Percentiles rank a stretch among this genome's conserved stretches.
Conservation (phyloP, 1,284 basidiomycete species). For the Mycosarcoma maydis region DNA sequence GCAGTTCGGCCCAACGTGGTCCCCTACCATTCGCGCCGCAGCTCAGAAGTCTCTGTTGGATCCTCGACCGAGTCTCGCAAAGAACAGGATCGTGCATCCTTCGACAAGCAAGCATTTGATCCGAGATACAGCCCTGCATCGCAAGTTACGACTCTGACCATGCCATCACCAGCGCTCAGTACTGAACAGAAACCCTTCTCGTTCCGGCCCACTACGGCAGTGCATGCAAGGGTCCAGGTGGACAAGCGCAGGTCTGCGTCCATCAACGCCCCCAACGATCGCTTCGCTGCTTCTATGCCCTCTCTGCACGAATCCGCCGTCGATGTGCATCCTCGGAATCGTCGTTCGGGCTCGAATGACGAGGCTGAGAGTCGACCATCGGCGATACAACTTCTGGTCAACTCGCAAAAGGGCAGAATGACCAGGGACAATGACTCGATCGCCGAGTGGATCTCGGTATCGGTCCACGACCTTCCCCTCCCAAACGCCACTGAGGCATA, state of each 20-base stretch:
- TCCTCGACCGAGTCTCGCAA: slow-evolving; percentile 27
- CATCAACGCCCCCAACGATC: slow-evolving; percentile 7
- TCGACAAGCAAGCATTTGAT: slow-evolving; percentile 23
- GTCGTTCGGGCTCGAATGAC: slow-evolving; percentile 2
- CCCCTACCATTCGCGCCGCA: slow-evolving; percentile 36
- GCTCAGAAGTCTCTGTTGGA: slow-evolving; percentile 22
- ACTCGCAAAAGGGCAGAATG: slow-evolving; percentile 36
- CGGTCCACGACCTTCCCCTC: slow-evolving; percentile 33
- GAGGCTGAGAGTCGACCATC: slow-evolving; percentile 16
- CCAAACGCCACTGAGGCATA: slow-evolving; percentile 14
- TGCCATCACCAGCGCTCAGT: slow-evolving; percentile 33
- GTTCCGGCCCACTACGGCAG: neutral
- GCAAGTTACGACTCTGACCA: slow-evolving; percentile 36
- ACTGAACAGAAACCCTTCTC: slow-evolving; percentile 7
- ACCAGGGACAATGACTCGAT: slow-evolving; percentile 40
- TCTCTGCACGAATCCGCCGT: slow-evolving; percentile 7
- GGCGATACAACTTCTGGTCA: slow-evolving; percentile 24
- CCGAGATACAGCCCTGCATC: slow-evolving; percentile 26
- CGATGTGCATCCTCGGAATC: neutral
- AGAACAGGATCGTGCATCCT: slow-evolving; percentile 14
- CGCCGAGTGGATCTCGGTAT: slow-evolving; percentile 44
- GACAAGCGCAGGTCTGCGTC: slow-evolving; percentile 7
- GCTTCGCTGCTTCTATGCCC: slow-evolving; percentile 32
- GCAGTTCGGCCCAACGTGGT: slow-evolving; percentile 35
- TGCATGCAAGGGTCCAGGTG: neutral